These are phyloP conservation scores for Botrytis porri DNA, from an alignment of 2,329 filamentous ascomycete genomes.

Conservation along the genomic window DNA sequence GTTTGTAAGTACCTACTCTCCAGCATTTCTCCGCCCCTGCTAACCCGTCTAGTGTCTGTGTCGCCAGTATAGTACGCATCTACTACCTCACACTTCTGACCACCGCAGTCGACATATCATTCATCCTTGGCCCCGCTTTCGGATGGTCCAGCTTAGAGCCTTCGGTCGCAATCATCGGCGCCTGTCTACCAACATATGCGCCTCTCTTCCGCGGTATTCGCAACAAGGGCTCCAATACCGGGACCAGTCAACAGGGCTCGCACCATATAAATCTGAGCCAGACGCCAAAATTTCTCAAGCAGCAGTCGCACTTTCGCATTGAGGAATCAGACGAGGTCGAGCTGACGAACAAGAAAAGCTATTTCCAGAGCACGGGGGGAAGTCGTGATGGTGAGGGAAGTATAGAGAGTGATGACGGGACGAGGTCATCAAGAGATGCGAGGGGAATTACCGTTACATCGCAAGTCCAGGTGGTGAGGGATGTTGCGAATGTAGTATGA, in stretches of 20 bases:
- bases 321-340: slow-evolving; percentile 7
- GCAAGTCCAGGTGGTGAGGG: slow-evolving; percentile 2
- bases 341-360: slow-evolving; percentile 5
- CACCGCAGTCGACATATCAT: slow-evolving; percentile 3
- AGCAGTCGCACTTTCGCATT: slow-evolving; percentile 8
- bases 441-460: slow-evolving; percentile 10
- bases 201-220: slow-evolving; percentile 11
- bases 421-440: neutral
- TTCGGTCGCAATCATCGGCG: neutral
- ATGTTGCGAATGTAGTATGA: neutral
- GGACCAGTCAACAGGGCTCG: neutral
- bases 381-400: slow-evolving; percentile 3
- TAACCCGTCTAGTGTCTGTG: slow-evolving; percentile 6
- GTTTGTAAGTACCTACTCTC: neutral
- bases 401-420: neutral
- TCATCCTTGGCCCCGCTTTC: slow-evolving; percentile 10
- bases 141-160: slow-evolving; percentile 10
- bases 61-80: slow-evolving; percentile 15
- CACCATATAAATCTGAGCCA: slow-evolving; percentile 5
- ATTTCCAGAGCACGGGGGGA: slow-evolving; percentile 7
- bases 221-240: neutral
- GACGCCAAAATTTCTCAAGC: slow-evolving; percentile 3
- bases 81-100: neutral
- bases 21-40: neutral
- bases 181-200: slow-evolving; percentile 13